Evolutionary conservation across 441 rosid genomes (phyloP), one percentile per base, ranked within the genome.

Genomic region (Bocquillonia castaneifolia): DNA sequence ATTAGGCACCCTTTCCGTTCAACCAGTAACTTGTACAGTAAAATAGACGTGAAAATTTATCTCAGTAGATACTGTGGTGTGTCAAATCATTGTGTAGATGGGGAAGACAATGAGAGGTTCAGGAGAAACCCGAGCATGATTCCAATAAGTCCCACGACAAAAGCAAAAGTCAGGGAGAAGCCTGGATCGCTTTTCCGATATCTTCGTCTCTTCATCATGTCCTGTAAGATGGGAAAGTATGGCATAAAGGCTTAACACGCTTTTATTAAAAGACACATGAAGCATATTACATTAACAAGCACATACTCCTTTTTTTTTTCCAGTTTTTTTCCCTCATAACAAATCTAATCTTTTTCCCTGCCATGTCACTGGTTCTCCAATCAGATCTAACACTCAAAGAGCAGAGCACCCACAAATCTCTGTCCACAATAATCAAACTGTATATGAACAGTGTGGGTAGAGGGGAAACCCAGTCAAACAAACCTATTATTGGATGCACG

Each of bases 131-230:
- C 97, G 20, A 79, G 81, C 85, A 86, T 71, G 62, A 94, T 81
- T 34, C 99, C 96, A 15, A 91, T 80, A 42, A 91, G 82, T 68
- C 89, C 97, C 68, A 91, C 96, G 42, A 90, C 57, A 22, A 83
- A 82, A n/a, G 97, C 96, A 47, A 91, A 88, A 56, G 69, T 87
- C 59, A 94, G 55, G 45, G 98, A 89, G 81, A 93, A 84, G 59
- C 96, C 96, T 3, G 68, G 59, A 39, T 74, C 78, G n/a, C 67
- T 78, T 78, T 85, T 86, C 60, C 78, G 80, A 55, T 74, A 82
- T 67, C 78, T 85, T 74, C 88, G 82, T 76, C 87, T 90, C 85
- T 79, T 91, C 82, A 85, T 67, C 84, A 78, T 72, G 23, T 90
- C 96, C 97, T 94, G 80, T 34, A 73, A 20, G 47, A 74, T n/a